Evolutionary conservation across 177 flowering plant genomes (phyloP), one percentile per base, ranked within the genome.

Genomic region (Tripterygium wilfordii): DNA sequence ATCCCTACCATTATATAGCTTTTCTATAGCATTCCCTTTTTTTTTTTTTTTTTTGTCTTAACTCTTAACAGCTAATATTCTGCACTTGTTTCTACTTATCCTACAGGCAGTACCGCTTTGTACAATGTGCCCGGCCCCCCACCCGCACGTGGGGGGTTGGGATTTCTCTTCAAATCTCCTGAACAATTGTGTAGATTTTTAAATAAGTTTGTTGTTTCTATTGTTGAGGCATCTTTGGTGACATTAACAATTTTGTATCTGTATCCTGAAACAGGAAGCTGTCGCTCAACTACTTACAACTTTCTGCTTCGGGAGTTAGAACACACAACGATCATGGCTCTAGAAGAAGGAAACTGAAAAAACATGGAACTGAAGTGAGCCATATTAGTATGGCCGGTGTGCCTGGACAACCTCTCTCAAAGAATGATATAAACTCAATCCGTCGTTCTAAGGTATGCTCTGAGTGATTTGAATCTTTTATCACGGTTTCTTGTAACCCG

Each of bases 401-500:
- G 27, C 51, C 67, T 49, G 69, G 61, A 38, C 60, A 66, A 42
- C 56, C 81, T 44, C 74, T 76, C 40, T 79, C 96, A 54, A 88
- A 82, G 68, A 75, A 82, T 71, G 94, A 83, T 60, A 74, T 71
- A 33, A 82, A 73, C 48, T 20, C 64, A 36, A 69, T 82, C 20
- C 94, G 85, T 24, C 96, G 98, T 35, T 82, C 98, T 46, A 88
- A 80, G 62, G 98, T 83, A 76, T 50, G 72, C 24, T 15, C 13
- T 44, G 37, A 18, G 17, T 42, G 24, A 27, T 27, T 46, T 29
- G 24, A 17, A 24, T 10, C 16, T 39, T 26, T 51, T 25, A 18
- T 30, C 24, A 14, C 25, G 24, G 4, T 23, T 25, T 22, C 13
- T 4, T 4, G 5, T 21, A 40, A 40, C 14, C 19, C 19, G 3